Evolutionary conservation across 257 asterid genomes (phyloP).

Genomic region (Misopates orontium): DNA sequence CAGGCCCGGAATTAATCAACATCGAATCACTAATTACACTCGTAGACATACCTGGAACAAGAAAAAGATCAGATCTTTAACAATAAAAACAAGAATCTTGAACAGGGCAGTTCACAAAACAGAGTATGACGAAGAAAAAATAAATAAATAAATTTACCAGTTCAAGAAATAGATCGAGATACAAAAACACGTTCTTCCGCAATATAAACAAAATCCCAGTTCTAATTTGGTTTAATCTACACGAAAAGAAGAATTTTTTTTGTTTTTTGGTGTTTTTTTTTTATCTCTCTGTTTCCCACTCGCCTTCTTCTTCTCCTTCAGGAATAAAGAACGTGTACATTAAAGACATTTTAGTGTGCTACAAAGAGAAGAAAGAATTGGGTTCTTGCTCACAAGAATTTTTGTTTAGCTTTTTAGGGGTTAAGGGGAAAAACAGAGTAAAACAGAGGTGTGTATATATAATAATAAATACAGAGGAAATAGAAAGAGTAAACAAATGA

Average conservation of each 20-base stretch:
- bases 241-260: background rate
- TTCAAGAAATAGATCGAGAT: background rate
- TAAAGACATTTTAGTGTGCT: constrained; percentile 33
- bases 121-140: background rate
- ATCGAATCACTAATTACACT: constrained; percentile 43
- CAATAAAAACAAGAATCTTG: constrained; percentile 14
- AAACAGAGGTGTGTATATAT: background rate
- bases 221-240: no score
- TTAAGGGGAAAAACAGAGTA: constrained; percentile 12
- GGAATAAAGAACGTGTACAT: constrained; percentile 47
- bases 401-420: constrained; percentile 15
- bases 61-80: background rate
- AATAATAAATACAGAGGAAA: no score
- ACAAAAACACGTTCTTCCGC: no score
- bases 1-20: constrained; percentile 41
- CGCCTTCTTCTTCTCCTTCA: constrained; percentile 51
- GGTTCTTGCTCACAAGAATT: constrained; percentile 14
- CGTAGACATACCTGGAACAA: constrained; percentile 49
- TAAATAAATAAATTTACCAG: constrained; percentile 59
- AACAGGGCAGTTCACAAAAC: background rate
- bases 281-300: constrained; percentile 74
- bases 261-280: background rate
- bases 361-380: constrained; percentile 13
- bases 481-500: no score
- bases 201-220: no score